A percentile compares a stretch with the other conserved stretches of the same genome.
Conservation (phyloP, 1,139 yeast species). For the Geotrichum siamense region DNA sequence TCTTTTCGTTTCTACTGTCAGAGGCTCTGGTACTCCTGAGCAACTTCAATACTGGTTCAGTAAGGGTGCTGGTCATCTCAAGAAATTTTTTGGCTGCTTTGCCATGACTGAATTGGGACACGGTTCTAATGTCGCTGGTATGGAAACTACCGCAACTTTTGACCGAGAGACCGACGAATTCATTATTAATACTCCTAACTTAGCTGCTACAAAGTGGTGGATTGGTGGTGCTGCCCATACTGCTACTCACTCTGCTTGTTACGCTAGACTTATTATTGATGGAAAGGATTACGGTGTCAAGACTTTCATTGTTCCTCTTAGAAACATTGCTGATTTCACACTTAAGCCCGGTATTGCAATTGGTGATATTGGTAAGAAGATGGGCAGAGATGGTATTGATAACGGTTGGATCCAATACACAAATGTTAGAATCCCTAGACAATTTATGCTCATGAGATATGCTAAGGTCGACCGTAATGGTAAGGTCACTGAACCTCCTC, state of each 20-base stretch:
- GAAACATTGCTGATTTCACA: slow-evolving; percentile 58
- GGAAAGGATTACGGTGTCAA: slow-evolving; percentile 84
- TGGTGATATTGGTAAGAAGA: slow-evolving; percentile 87
- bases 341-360: slow-evolving; percentile 69
- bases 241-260: slow-evolving; percentile 74
- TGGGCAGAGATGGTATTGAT: slow-evolving; percentile 73
- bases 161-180: slow-evolving; percentile 59
- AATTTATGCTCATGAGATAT: slow-evolving; percentile 70
- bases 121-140: slow-evolving; percentile 84
- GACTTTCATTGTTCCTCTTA: slow-evolving; percentile 81
- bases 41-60: slow-evolving; percentile 61
- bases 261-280: slow-evolving; percentile 70
- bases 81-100: slow-evolving; percentile 76
- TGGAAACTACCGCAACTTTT: slow-evolving; percentile 80
- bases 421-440: slow-evolving; percentile 71
- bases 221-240: slow-evolving; percentile 95
- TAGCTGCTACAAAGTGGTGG: slow-evolving; percentile 96
- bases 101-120: slow-evolving; percentile 92
- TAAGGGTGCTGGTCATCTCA: slow-evolving; percentile 56
- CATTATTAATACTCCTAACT: slow-evolving; percentile 71
- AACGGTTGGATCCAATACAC: slow-evolving; percentile 92
- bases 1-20: slow-evolving; percentile 56
- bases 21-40: slow-evolving; percentile 60
- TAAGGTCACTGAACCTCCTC: slow-evolving; percentile 53
- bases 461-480: slow-evolving; percentile 64